Evolutionary conservation across 1,284 basidiomycete genomes (phyloP).

Genomic region (Coniferiporia weirii): DNA sequence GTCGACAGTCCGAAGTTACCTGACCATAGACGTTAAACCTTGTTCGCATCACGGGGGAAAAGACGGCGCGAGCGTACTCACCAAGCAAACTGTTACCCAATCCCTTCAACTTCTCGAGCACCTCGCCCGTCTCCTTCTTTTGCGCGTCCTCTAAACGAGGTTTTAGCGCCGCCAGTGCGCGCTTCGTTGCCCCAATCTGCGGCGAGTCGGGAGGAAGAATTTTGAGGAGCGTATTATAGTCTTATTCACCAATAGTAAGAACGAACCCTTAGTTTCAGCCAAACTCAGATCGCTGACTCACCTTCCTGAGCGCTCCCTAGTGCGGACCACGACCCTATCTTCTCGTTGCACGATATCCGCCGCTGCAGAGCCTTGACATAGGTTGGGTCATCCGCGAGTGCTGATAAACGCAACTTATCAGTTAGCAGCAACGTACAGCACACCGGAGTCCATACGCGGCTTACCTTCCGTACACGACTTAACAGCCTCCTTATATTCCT

Average conservation of each 20-base stretch:
- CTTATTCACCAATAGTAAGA: slow-evolving; percentile 36
- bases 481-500: slow-evolving; percentile 69
- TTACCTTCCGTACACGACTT: slow-evolving; percentile 72
- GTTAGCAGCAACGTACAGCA: slow-evolving; percentile 10
- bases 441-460: slow-evolving; percentile 6
- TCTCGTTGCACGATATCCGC: slow-evolving; percentile 80
- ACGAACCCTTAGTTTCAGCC: background rate
- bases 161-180: slow-evolving; percentile 51
- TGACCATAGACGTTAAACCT: slow-evolving; percentile 25
- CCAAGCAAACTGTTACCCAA: slow-evolving; percentile 91
- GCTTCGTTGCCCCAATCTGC: slow-evolving; percentile 44
- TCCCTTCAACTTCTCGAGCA: slow-evolving; percentile 90
- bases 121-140: slow-evolving; percentile 87
- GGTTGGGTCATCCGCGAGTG: slow-evolving; percentile 75
- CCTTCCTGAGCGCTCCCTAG: slow-evolving; percentile 82
- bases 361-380: slow-evolving; percentile 89
- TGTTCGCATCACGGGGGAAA: background rate
- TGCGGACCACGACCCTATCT: slow-evolving; percentile 77
- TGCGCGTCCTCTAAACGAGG: slow-evolving; percentile 70
- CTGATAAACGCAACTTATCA: slow-evolving; percentile 39
- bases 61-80: slow-evolving; percentile 28
- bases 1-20: slow-evolving; percentile 86
- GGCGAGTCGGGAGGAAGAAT: slow-evolving; percentile 56
- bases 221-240: slow-evolving; percentile 67
- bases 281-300: slow-evolving; percentile 28